Evolutionary conservation across 768 basidiomycete genomes (phyloP).

Genomic region (Naganishia kalamii): DNA sequence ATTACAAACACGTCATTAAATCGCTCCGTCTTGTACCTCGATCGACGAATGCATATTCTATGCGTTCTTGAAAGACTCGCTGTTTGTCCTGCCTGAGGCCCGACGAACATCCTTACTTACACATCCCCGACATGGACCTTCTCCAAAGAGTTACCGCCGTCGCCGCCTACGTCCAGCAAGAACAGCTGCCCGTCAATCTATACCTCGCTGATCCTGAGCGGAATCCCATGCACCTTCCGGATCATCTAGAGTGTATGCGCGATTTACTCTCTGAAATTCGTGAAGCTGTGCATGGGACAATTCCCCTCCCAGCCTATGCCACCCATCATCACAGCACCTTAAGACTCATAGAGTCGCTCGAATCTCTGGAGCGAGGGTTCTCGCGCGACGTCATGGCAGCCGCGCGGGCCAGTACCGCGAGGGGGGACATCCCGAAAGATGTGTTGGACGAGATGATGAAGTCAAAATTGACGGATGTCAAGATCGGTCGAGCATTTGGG

Average conservation of each 20-base stretch:
- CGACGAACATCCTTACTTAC: too few species aligned
- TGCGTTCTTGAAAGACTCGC: too few species aligned
- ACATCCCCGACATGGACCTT: too few species aligned
- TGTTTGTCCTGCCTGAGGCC: too few species aligned
- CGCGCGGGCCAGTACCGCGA: background rate
- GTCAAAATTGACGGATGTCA: background rate
- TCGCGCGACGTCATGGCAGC: background rate
- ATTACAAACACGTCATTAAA: too few species aligned
- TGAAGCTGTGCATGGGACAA: background rate
- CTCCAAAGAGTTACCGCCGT: background rate
- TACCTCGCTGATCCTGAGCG: background rate
- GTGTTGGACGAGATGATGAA: background rate
- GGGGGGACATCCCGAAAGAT: background rate
- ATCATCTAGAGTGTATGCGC: background rate
- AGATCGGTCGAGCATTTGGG: background rate
- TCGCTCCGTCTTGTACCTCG: too few species aligned
- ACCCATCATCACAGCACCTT: background rate
- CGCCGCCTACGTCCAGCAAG: background rate
- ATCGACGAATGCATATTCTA: too few species aligned
- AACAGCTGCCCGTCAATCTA: background rate
- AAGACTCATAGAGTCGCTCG: background rate
- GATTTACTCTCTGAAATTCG: background rate
- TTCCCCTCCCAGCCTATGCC: background rate
- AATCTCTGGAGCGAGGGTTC: background rate
- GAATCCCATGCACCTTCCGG: background rate